Evolutionary conservation across 164 flowering plant genomes (phyloP).

Genomic region (Umbilicus rupestris): DNA sequence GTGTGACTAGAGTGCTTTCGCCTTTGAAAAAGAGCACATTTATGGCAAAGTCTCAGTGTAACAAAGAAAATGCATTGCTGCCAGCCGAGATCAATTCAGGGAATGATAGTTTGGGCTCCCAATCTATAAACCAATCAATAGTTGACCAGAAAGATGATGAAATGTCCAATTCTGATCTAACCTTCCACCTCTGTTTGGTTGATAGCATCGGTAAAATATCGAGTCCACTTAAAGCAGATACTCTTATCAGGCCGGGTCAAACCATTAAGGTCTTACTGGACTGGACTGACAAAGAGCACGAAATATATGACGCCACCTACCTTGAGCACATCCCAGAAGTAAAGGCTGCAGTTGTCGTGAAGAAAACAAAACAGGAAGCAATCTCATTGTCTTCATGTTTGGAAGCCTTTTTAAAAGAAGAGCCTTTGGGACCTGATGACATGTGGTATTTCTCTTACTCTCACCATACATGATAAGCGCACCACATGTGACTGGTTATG

Average conservation of each 20-base stretch:
- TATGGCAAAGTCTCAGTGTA: conserved; percentile 16
- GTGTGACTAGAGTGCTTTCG: conserved; percentile 46
- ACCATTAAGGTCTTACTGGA: conserved; percentile 43
- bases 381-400: conserved; percentile 81
- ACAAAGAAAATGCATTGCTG: conserved; percentile 38
- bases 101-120: not conserved
- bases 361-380: conserved; percentile 74
- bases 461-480: not conserved
- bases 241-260: conserved; percentile 27
- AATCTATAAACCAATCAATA: conserved; percentile 13
- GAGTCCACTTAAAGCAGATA: conserved; percentile 37
- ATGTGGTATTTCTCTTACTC: conserved; percentile 54
- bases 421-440: conserved; percentile 94
- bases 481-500: not conserved
- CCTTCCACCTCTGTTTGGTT: conserved; percentile 46
- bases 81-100: conserved; percentile 12
- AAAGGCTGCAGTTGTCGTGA: conserved; percentile 48
- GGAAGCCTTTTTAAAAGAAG: conserved; percentile 93
- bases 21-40: conserved; percentile 48
- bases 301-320: conserved; percentile 57
- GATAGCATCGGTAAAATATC: conserved; percentile 38
- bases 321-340: conserved; percentile 79
- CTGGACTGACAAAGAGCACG: conserved; percentile 73
- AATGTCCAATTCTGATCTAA: conserved; percentile 18
- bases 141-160: conserved; percentile 31